A percentile compares a stretch with the other conserved stretches of the same genome.
Evolutionary conservation across 345 rosid species (phyloP).

Genomic region (Excoecaria cochinchinensis): DNA sequence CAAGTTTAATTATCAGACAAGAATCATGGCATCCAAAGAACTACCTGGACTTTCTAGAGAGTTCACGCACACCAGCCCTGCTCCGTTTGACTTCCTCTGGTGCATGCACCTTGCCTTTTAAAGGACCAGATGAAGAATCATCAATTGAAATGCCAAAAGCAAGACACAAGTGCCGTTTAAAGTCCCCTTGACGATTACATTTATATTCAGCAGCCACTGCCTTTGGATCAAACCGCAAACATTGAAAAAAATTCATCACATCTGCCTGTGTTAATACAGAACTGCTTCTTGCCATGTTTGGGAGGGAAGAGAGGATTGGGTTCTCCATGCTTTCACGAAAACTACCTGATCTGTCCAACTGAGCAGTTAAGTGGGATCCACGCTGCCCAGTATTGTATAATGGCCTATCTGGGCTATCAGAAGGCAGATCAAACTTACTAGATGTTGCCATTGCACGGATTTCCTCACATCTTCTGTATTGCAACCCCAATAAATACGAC

Average conservation of each 20-base stretch:
- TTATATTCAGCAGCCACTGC: constrained; percentile 70
- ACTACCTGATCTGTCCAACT: constrained; percentile 82
- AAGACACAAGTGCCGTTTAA: constrained; percentile 59
- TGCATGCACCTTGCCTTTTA: constrained; percentile 61
- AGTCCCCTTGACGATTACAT: constrained; percentile 69
- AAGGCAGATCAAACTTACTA: constrained; percentile 81
- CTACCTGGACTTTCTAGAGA: constrained; percentile 79
- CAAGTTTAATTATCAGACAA: constrained; percentile 21
- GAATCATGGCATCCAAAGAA: constrained; percentile 33
- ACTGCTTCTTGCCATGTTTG: constrained; percentile 63
- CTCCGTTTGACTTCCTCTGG: constrained; percentile 83
- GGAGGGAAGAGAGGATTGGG: constrained; percentile 65
- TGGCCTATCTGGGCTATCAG: constrained; percentile 83
- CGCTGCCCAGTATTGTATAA: constrained; percentile 61
- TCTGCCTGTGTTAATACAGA: constrained; percentile 62
- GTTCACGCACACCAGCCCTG: constrained; percentile 63
- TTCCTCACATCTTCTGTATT: constrained; percentile 46
- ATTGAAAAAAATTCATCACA: constrained; percentile 65
- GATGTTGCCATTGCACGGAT: constrained; percentile 74
- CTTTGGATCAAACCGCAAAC: constrained; percentile 75
- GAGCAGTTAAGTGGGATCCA: constrained; percentile 74
- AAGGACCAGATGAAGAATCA: constrained; percentile 57
- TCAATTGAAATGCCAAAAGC: constrained; percentile 79
- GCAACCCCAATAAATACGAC: constrained; percentile 50
- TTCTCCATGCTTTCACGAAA: constrained; percentile 78